Evolutionary conservation across 1,139 yeast genomes (phyloP).

Genomic region (Tardiomyces digboiensis): DNA sequence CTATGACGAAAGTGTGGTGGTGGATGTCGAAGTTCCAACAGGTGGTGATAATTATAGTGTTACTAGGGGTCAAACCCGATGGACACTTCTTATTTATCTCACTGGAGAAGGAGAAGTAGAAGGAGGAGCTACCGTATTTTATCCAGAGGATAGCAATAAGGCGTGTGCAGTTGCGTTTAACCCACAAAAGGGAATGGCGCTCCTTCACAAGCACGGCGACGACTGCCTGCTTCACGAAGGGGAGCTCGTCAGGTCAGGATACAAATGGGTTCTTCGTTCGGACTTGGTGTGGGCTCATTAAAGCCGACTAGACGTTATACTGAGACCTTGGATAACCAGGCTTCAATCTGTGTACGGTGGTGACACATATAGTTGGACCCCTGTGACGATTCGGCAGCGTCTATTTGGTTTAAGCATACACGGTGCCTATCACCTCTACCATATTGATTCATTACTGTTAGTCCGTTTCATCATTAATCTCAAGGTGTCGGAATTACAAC

Average conservation of each 20-base stretch:
- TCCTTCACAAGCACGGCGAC: conserved; percentile 58
- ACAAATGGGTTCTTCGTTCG: conserved; percentile 56
- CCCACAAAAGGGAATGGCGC: conserved; percentile 49
- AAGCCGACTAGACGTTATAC: too few species aligned
- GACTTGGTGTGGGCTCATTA: conserved; percentile 48
- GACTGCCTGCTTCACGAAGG: conserved; percentile 58
- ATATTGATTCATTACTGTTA: too few species aligned
- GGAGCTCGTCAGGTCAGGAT: conserved; percentile 41
- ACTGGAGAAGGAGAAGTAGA: conserved; percentile 45
- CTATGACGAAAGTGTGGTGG: conserved; percentile 49
- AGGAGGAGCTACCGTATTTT: conserved; percentile 59
- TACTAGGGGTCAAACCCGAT: conserved; percentile 35
- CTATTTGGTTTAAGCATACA: too few species aligned
- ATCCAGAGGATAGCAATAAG: conserved; percentile 27
- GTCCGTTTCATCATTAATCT: too few species aligned
- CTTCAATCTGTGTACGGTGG: too few species aligned
- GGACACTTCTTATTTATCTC: conserved; percentile 53
- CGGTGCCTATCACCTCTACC: too few species aligned
- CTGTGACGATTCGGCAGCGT: too few species aligned
- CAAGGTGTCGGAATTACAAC: too few species aligned
- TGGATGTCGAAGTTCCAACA: conserved; percentile 13
- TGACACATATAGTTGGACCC: too few species aligned
- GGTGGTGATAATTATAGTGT: conserved; percentile 14
- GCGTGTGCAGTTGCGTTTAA: conserved; percentile 27
- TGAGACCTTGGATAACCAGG: too few species aligned